Evolutionary conservation across 1,139 yeast species (phyloP).

Genomic region (Yamadazyma siamensis): DNA sequence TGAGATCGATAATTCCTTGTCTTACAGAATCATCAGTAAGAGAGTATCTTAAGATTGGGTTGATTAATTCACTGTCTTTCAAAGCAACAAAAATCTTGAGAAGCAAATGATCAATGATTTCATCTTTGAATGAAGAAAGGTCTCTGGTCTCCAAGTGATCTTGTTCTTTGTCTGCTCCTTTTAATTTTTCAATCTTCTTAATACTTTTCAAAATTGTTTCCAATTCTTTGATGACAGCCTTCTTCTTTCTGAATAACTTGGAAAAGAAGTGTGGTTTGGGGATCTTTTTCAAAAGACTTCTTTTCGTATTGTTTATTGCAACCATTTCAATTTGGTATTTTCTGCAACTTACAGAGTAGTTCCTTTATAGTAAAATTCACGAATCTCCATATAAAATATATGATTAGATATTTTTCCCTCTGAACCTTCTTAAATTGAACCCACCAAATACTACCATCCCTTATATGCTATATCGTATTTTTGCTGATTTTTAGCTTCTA

Average conservation of each 20-base stretch:
- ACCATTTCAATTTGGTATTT: background rate
- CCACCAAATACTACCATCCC: too few relatives aligned
- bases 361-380: conserved; percentile 2
- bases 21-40: conserved; percentile 31
- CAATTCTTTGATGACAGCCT: conserved; percentile 9
- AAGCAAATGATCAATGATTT: conserved; percentile 20
- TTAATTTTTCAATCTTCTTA: conserved; percentile 11
- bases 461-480: too few relatives aligned
- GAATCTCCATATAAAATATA: too few relatives aligned
- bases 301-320: conserved; percentile 1
- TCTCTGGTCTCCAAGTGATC: conserved; percentile 5
- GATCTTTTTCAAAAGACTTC: conserved; percentile 5
- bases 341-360: background rate
- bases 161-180: conserved; percentile 6
- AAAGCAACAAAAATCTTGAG: conserved; percentile 23
- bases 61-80: conserved; percentile 30
- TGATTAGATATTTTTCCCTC: too few relatives aligned
- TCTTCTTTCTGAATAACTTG: conserved; percentile 7
- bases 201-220: conserved; percentile 12
- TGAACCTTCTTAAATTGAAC: too few relatives aligned
- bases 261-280: conserved; percentile 5
- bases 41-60: conserved; percentile 23
- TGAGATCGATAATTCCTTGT: conserved; percentile 21
- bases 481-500: too few relatives aligned
- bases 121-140: conserved; percentile 10